Evolutionary conservation across 2,329 filamentous ascomycete species (phyloP).

Genomic region (Epichloe sibirici): DNA sequence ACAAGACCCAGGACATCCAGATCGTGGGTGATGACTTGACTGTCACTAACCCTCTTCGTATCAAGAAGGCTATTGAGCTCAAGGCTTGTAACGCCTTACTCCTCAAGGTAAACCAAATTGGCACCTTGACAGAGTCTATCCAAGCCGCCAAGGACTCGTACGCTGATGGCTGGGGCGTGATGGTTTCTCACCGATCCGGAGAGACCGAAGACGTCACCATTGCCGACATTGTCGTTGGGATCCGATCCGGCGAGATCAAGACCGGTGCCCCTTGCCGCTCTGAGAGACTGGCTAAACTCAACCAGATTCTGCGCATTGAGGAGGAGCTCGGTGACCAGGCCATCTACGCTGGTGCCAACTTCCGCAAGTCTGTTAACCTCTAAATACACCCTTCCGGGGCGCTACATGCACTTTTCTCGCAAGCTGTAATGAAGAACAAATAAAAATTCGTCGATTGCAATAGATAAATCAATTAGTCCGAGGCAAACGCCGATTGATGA

Average conservation of each 20-base stretch:
- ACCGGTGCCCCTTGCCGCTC: slow-evolving; percentile 91
- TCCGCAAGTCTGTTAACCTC: slow-evolving; percentile 82
- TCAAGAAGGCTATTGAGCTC: slow-evolving; percentile 98
- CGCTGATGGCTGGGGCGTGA: slow-evolving; percentile 91
- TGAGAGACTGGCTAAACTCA: slow-evolving; percentile 98
- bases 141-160: slow-evolving; percentile 98
- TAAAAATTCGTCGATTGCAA: neutral
- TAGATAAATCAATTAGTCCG: neutral
- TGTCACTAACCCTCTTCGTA: slow-evolving; percentile 96
- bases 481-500: neutral
- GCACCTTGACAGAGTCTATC: slow-evolving; percentile 96
- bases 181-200: slow-evolving; percentile 98
- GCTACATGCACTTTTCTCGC: neutral
- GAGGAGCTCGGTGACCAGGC: slow-evolving; percentile 92
- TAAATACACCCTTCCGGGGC: slow-evolving; percentile 35
- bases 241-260: slow-evolving; percentile 97
- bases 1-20: slow-evolving; percentile 97
- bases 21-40: slow-evolving; percentile 98
- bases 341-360: slow-evolving; percentile 82
- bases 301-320: slow-evolving; percentile 99
- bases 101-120: slow-evolving; percentile 99
- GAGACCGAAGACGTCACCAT: slow-evolving; percentile 99
- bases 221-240: slow-evolving; percentile 92
- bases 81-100: slow-evolving; percentile 98
- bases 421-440: slow-evolving; percentile 1